phyloP scores from a whole-genome alignment of 164 flowering plant genomes.

The Vitis cinerea region DNA sequence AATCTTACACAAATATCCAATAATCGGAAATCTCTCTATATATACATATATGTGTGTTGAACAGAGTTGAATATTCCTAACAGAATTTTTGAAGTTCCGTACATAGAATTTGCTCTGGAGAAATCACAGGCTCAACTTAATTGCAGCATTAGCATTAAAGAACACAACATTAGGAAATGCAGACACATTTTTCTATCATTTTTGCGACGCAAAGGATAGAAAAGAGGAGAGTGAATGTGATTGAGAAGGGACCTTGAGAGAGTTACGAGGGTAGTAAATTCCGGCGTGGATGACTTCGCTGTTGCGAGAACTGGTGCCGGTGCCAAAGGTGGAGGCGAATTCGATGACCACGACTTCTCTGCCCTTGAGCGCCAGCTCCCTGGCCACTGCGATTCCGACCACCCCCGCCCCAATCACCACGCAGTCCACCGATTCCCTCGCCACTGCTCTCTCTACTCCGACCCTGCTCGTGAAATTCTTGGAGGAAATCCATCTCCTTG shows the following conservation, averaged over 20 bases:
- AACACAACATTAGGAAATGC: no score
- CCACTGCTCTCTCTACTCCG: conserved; percentile 5
- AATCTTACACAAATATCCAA: no score
- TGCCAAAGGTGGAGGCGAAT: conserved; percentile 77
- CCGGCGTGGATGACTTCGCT: conserved; percentile 94
- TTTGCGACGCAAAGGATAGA: neutral
- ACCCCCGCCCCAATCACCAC: conserved; percentile 96
- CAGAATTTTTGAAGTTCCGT: no score
- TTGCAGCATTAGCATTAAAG: no score
- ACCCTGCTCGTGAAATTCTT: conserved; percentile 4
- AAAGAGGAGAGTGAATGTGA: neutral
- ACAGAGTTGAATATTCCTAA: no score
- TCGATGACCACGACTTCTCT: conserved; percentile 82
- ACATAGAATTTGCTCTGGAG: no score
- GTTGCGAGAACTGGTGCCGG: conserved; percentile 82
- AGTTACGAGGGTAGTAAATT: conserved; percentile 69
- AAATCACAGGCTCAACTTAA: no score
- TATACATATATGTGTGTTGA: no score
- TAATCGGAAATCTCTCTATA: no score
- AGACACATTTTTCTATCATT: no score
- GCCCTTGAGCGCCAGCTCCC: conserved; percentile 59
- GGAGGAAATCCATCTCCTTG: neutral
- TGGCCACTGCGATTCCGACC: conserved; percentile 78
- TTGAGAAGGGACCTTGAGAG: conserved; percentile 54
- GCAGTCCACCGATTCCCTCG: conserved; percentile 72